These are phyloP conservation scores for Dendrobium officinale DNA, from an alignment of 106 monocot genomes.

Conservation along the genomic window DNA sequence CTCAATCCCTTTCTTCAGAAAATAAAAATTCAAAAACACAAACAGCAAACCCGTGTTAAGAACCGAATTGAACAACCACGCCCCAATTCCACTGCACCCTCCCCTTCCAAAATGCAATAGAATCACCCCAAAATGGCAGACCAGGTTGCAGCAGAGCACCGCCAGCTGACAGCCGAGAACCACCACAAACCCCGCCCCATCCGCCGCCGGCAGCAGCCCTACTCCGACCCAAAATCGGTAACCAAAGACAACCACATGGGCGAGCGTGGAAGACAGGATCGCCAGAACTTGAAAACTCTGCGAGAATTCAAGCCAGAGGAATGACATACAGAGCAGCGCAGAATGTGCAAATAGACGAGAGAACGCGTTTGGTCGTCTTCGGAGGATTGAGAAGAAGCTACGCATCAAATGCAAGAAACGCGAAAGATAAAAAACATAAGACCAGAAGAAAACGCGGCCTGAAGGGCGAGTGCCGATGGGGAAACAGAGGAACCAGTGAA, in stretches of 20 bases:
- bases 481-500: conserved; percentile 94
- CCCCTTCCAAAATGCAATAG: conserved; percentile 64
- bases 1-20: conserved; percentile 11
- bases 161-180: conserved; percentile 58
- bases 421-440: conserved; percentile 84
- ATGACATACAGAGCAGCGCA: conserved; percentile 61
- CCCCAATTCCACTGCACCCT: conserved; percentile 86
- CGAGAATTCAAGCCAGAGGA: conserved; percentile 98
- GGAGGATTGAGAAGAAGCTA: conserved; percentile 64
- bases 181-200: conserved; percentile 19
- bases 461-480: conserved; percentile 79
- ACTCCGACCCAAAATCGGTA: conserved; percentile 83
- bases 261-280: conserved; percentile 64
- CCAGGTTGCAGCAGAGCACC: conserved; percentile 53
- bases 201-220: conserved; percentile 49
- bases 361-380: conserved; percentile 27
- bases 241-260: conserved; percentile 64
- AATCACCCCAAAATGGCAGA: conserved; percentile 65
- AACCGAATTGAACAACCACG: conserved; percentile 81
- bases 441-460: conserved; percentile 97
- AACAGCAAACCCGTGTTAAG: conserved; percentile 61
- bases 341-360: conserved; percentile 43
- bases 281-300: conserved; percentile 87
- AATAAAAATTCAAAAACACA: conserved; percentile 40
- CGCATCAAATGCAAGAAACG: conserved; percentile 68